Base-by-base conservation (phyloP, 176 grass and related monocot species). In the Carex cristatella region DNA sequence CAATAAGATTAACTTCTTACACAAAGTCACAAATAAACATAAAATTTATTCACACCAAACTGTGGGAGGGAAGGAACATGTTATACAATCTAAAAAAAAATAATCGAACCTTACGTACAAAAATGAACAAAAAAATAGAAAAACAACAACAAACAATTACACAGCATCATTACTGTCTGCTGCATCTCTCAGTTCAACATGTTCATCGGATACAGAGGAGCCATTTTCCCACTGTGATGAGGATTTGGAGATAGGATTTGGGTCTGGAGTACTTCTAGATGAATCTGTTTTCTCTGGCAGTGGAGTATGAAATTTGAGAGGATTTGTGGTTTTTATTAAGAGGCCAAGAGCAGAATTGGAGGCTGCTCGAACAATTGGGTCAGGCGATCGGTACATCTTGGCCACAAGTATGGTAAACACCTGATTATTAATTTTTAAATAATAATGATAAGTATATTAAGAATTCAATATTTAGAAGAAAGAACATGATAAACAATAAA, bases 341-440 rank as follows among this genome's bases (percentile, higher is more conserved):
- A 93, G 88, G 75, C 95, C 93, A 27, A 98, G 54, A 2, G 95
- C 95, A 88, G 93, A 98, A 72, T 86, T 87, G 83, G 90, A 85
- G 59, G 95, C 85, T 32, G 93, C 91, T 60, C 95, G 88, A 87
- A 98, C 93, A 75, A 93, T 81, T 62, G 93, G 77, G 65, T 93
- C 93, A 58, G 91, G 80, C 9, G 93, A 98, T 87, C 87, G 91
- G 77, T 88, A 92, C 85, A 88, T 92, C 89, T 92, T 91, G 81
- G 86, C 84, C 2, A 98, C 95, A 72, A 98, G 87, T 60, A 69
- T 91, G 59, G 86, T 88, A 62, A 98, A 93, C 61, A 95, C 95
- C 95, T 97, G 66, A 89, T 74, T 31, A 85, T 44, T 79, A 82
- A 70, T 62, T 30, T 78, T 79, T n/a, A 40, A 65, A 66, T 70